Evolutionary conservation across 176 grass and related monocot species (phyloP).

Genomic region (Eremochloa ophiuroides): DNA sequence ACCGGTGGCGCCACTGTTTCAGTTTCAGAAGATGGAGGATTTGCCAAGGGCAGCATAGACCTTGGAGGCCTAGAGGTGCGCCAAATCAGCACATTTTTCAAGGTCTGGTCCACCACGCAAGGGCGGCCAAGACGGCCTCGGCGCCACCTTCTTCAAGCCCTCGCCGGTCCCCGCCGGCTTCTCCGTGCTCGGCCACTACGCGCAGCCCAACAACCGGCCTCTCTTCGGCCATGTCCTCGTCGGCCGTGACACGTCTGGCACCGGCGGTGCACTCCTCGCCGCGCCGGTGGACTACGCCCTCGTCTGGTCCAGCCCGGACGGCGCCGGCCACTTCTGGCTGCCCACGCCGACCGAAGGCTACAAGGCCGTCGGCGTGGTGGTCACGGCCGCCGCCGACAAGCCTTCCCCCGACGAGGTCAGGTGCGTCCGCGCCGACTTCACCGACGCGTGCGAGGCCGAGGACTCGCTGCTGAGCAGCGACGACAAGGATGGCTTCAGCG

Average conservation of each 20-base stretch:
- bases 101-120: conserved; percentile 62
- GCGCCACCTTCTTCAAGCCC: conserved; percentile 67
- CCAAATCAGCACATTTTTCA: conserved; percentile 54
- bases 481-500: conserved; percentile 53
- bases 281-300: conserved; percentile 50
- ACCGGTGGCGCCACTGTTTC: background rate
- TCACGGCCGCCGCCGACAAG: conserved; percentile 51
- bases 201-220: conserved; percentile 61
- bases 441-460: conserved; percentile 56
- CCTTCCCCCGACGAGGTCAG: conserved; percentile 44
- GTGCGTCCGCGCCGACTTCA: conserved; percentile 72
- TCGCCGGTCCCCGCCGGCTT: conserved; percentile 49
- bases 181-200: conserved; percentile 60
- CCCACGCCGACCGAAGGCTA: conserved; percentile 40
- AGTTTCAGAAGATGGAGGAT: conserved; percentile 56
- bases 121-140: conserved; percentile 53
- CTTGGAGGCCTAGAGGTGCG: conserved; percentile 51
- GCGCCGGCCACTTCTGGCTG: conserved; percentile 69
- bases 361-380: conserved; percentile 41
- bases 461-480: conserved; percentile 42
- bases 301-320: conserved; percentile 71
- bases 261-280: conserved; percentile 20
- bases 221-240: conserved; percentile 66
- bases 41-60: conserved; percentile 57
- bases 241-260: conserved; percentile 19